These are phyloP conservation scores for Russula virescens DNA, from an alignment of 768 basidiomycete species.

Conservation along the genomic window DNA sequence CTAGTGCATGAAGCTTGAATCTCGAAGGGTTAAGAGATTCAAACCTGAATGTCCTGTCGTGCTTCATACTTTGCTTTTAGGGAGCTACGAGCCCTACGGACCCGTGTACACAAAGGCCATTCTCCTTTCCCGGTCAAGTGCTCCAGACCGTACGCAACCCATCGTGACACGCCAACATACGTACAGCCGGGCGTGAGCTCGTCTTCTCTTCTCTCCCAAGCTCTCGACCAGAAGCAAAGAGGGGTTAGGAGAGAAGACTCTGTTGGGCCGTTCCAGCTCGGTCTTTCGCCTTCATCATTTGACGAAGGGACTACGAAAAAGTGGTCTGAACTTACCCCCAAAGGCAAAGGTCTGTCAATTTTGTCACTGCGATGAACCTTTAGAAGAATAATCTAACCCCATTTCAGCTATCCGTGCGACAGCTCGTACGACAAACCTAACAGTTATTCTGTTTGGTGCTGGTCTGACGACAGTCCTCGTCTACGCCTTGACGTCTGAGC, in stretches of 20 bases:
- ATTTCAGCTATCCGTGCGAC: conserved; percentile 47
- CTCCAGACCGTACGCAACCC: conserved; percentile 16
- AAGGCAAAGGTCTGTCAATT: conserved; percentile 61
- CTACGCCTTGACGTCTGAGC: conserved; percentile 75
- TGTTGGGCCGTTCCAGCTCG: conserved; percentile 75
- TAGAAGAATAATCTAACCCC: background rate
- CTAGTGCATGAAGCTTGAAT: background rate
- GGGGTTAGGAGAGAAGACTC: conserved; percentile 43
- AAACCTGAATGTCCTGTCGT: conserved; percentile 4
- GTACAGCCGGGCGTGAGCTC: conserved; percentile 27
- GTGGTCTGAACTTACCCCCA: conserved; percentile 73
- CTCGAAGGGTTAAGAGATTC: background rate
- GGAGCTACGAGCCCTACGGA: background rate
- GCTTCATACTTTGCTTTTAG: background rate
- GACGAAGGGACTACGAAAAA: conserved; percentile 55
- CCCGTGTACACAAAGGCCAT: background rate
- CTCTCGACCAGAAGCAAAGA: conserved; percentile 55
- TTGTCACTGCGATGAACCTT: background rate
- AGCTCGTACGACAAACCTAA: conserved; percentile 45
- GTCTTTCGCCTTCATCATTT: conserved; percentile 52
- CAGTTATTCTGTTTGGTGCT: conserved; percentile 67
- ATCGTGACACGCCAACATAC: conserved; percentile 6
- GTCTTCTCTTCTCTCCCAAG: conserved; percentile 54
- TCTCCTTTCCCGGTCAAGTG: background rate
- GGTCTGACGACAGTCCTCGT: conserved; percentile 69